Evolutionary conservation across 2,329 filamentous ascomycete genomes (phyloP), one percentile per base, ranked within the genome.

Genomic region (Fusarium abutilonis): DNA sequence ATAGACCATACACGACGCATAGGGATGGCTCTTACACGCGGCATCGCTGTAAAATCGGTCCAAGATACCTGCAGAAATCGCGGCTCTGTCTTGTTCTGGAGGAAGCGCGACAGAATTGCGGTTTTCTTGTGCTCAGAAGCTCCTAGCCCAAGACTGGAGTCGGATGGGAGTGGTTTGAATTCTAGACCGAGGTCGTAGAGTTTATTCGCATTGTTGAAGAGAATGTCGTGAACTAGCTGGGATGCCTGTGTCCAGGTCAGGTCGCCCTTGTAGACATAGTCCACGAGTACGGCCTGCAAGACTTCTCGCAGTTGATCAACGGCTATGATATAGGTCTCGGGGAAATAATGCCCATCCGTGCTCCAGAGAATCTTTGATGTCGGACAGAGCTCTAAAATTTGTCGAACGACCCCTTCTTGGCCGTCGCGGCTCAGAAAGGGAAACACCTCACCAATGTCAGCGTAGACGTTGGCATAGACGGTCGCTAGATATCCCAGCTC

Each of bases 391-490:
- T 96, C 92, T 9, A 96, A 76, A 1, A 90, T 86, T 70, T 95
- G 85, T 40, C 87, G 85, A 11, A 96, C 64, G 2, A 92, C 83
- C 0, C 80, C 79, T 66, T 90, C 87, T 72, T 96, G 91, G 0
- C 91, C 92, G 56, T 92, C 86, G 44, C 89, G 84, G 62, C 89
- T 93, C 34, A 95, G 75, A 75, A 88, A 88, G 0, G 91, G 91
- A 58, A 95, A 96, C 0, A 95, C 88, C 70, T 93, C 89, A 1
- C 92, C 91, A 50, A 96, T 86, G 70, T 96, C 92, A 11, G 92
- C 85, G 71, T 92, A 95, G 2, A 91, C 90, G 70, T 96, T 94
- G 21, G 84, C 80, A 71, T 93, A 95, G 19, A 90, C 86, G 1
- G 85, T 86, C 0, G 92, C 90, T 17, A 96, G 80, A 71, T 94